Evolutionary conservation across 768 basidiomycete species (phyloP), one percentile per base, ranked within the genome.

Genomic region (Rhizopogon vulgaris): DNA sequence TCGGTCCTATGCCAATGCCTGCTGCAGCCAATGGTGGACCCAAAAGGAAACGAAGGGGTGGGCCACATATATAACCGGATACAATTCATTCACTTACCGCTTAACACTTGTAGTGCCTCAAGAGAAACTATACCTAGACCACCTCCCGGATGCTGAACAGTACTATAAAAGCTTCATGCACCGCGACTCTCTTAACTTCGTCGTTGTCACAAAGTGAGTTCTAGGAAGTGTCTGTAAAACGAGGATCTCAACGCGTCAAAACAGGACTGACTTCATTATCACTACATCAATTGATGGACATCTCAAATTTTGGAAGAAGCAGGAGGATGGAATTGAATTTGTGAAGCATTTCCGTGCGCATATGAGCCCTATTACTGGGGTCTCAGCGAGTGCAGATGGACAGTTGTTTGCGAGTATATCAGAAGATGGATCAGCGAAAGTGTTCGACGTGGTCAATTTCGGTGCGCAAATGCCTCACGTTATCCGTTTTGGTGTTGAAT

Each of bases 141-240:
- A 95, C 70, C 73, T 99, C 17, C 96, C 96, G 1, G 82, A 82
- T 59, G 80, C 92, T 49, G 91, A 97, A 69, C 84, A 96, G 58
- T 99, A 99, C 72, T 87, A 84, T 74, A 94, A 94, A 73, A 94
- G 90, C 54, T 97, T 97, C 71, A 97, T 99, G 96, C 96, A 99
- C 68, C 76, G 94, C 46, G 95, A 98, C 57, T 80, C 83, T 34
- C 77, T 98, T 55, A 95, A 93, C 63, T 94, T 90, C 58, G 84
- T 83, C 37, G 82, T 89, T 22, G 84, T 93, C 61, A 97, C 96
- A 15, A 89, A 82, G 94, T 94, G 48, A 52, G 83, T 67, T 22
- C 18, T 32, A 15, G 9, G 7, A 14, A 24, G 12, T 22, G 24
- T 8, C 3, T 38, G 25, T 28, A 18, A 32, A 30, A 18, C 14